Percentiles rank a stretch among this genome's conserved stretches.
phyloP scores from a whole-genome alignment of 768 basidiomycete species.

The Rubroboletus pulcherrimus region DNA sequence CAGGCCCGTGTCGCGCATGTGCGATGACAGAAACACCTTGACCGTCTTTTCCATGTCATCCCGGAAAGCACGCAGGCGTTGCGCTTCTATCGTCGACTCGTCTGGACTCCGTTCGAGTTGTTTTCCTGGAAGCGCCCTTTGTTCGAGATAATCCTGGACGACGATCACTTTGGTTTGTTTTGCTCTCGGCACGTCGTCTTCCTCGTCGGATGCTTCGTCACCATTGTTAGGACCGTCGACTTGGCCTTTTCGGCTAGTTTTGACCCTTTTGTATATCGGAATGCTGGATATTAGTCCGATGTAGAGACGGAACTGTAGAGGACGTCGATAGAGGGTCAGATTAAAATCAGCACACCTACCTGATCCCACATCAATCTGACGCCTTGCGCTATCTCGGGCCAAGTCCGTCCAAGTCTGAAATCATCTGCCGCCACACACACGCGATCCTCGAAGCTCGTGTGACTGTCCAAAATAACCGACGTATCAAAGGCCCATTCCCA shows the following conservation, averaged over 20 bases:
- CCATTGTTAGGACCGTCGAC: constrained; percentile 31
- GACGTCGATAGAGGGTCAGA: neutral
- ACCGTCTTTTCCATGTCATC: constrained; percentile 56
- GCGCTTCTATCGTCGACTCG: constrained; percentile 7
- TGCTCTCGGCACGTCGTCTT: constrained; percentile 22
- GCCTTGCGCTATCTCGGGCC: constrained; percentile 29
- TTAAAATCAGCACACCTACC: constrained; percentile 10
- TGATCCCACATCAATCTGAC: constrained; percentile 31
- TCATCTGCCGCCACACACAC: constrained; percentile 29
- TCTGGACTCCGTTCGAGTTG: constrained; percentile 22
- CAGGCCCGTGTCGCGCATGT: constrained; percentile 60
- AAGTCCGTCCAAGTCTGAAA: constrained; percentile 28
- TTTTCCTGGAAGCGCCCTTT: constrained; percentile 28
- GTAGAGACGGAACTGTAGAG: constrained; percentile 30
- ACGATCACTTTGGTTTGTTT: constrained; percentile 19
- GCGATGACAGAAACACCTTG: constrained; percentile 67
- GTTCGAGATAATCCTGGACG: constrained; percentile 30
- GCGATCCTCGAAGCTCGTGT: constrained; percentile 17
- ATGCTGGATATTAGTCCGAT: constrained; percentile 29
- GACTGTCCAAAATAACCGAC: neutral
- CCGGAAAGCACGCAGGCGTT: constrained; percentile 48
- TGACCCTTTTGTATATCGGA: constrained; percentile 30
- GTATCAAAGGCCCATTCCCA: neutral
- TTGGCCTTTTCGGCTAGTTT: constrained; percentile 13
- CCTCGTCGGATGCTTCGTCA: constrained; percentile 29